Evolutionary conservation across 306 rosid species (phyloP).

Genomic region (Astragalus membranaceus): DNA sequence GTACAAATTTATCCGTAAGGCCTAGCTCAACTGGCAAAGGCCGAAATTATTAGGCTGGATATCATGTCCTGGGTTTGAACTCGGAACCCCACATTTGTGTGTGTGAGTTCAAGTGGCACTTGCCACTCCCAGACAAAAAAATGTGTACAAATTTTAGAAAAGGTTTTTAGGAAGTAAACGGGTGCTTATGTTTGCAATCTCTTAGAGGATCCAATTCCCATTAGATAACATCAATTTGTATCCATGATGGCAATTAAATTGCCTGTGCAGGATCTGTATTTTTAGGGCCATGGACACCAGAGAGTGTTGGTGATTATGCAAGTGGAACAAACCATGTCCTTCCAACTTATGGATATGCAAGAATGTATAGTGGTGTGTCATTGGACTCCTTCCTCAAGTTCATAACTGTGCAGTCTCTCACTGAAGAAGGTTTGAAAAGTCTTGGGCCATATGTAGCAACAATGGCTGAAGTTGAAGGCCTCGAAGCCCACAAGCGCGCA

Average conservation of each 20-base stretch:
- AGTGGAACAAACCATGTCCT: conserved; percentile 99
- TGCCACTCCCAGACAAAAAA: too few species aligned
- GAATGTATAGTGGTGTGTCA: conserved; percentile 95
- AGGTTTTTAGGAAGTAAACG: neutral
- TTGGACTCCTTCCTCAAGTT: conserved; percentile 88
- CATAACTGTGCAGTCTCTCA: conserved; percentile 89
- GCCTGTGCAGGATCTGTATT: conserved; percentile 73
- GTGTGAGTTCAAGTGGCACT: too few species aligned
- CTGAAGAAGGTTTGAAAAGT: conserved; percentile 81
- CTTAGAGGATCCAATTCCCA: neutral
- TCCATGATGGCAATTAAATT: neutral
- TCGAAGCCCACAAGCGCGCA: conserved; percentile 91
- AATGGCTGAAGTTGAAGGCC: conserved; percentile 96
- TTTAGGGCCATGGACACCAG: conserved; percentile 95
- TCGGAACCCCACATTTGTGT: too few species aligned
- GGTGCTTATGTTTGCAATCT: too few species aligned
- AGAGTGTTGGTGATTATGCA: conserved; percentile 96
- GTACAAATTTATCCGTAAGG: too few species aligned
- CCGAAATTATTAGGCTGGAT: too few species aligned
- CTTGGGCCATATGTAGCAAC: conserved; percentile 87
- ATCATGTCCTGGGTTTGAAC: too few species aligned
- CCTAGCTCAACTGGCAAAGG: too few species aligned
- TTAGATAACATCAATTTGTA: neutral
- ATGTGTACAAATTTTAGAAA: too few species aligned
- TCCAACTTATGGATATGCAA: conserved; percentile 95